These are phyloP conservation scores for Linum lewisii DNA, from an alignment of 345 rosid species.

Conservation along the genomic window DNA sequence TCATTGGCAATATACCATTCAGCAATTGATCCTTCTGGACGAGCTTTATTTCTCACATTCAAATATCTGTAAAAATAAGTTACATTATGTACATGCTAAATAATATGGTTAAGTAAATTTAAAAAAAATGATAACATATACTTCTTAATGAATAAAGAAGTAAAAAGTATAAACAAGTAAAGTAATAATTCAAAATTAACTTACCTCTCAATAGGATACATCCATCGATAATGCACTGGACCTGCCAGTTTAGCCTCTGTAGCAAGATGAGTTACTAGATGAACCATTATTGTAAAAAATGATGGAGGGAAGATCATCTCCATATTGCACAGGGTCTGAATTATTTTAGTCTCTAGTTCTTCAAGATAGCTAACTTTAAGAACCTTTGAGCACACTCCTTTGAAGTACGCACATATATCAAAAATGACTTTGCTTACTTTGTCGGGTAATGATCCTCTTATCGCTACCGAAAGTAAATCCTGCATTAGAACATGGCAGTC, in stretches of 20 bases:
- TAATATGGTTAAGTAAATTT: too few species aligned
- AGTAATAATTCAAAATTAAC: too few species aligned
- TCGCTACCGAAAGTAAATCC: neutral
- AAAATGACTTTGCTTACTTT: neutral
- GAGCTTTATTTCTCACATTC: neutral
- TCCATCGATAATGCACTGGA: conserved; percentile 7
- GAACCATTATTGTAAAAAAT: conserved; percentile 1
- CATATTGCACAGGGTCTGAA: neutral
- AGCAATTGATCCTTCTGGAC: neutral
- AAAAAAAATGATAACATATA: too few species aligned
- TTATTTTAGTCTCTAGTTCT: neutral
- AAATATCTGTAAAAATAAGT: neutral
- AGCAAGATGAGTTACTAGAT: neutral
- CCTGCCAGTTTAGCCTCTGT: neutral
- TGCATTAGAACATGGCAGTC: conserved; percentile 3
- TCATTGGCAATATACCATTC: neutral
- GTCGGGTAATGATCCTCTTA: neutral
- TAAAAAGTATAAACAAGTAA: too few species aligned
- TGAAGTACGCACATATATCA: neutral
- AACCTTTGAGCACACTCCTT: neutral
- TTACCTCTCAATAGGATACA: conserved; percentile 11
- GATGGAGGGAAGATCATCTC: neutral
- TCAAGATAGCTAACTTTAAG: neutral
- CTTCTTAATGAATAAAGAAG: too few species aligned
- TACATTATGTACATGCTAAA: too few species aligned